These are phyloP conservation scores for Mycocentrospora acerina DNA, from an alignment of 2,329 filamentous ascomycete genomes.

Conservation along the genomic window DNA sequence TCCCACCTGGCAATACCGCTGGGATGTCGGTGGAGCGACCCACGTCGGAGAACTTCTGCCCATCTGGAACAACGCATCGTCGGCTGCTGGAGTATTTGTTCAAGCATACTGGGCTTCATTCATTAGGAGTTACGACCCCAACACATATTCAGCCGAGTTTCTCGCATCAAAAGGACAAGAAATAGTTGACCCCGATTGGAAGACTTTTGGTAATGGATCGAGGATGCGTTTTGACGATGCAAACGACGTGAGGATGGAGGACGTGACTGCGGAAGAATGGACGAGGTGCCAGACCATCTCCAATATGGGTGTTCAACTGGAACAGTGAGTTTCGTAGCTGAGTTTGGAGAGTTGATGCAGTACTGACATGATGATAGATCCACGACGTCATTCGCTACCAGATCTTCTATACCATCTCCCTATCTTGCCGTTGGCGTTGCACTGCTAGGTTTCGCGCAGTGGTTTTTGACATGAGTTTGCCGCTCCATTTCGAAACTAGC, in stretches of 20 bases:
- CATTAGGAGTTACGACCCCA: conserved; percentile 43
- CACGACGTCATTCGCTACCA: conserved; percentile 1
- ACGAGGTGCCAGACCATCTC: conserved; percentile 25
- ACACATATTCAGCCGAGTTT: conserved; percentile 36
- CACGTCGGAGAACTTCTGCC: conserved; percentile 42
- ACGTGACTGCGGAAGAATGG: conserved; percentile 22
- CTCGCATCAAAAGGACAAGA: conserved; percentile 13
- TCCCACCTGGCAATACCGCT: conserved; percentile 51
- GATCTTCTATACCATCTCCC: conserved; percentile 4
- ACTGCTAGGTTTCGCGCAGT: conserved; percentile 1
- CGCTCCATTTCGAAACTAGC: no score
- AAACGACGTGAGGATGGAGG: conserved; percentile 33
- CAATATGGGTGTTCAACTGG: conserved; percentile 29
- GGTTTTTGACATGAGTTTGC: conserved; percentile 7
- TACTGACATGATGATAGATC: conserved; percentile 5
- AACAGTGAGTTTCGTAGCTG: conserved; percentile 29
- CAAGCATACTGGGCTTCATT: conserved; percentile 51
- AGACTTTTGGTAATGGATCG: conserved; percentile 16
- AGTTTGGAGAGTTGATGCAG: not conserved
- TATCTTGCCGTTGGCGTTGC: conserved; percentile 2
- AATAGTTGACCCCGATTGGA: conserved; percentile 29
- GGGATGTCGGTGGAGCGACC: conserved; percentile 47
- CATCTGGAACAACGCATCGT: conserved; percentile 42
- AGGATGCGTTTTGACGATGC: conserved; percentile 30
- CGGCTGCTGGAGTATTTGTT: conserved; percentile 31